A percentile compares a stretch with the other conserved stretches of the same genome.
phyloP scores from a whole-genome alignment of 225 moss, liverwort and hornwort genomes.

The Physcomitrium patens region DNA sequence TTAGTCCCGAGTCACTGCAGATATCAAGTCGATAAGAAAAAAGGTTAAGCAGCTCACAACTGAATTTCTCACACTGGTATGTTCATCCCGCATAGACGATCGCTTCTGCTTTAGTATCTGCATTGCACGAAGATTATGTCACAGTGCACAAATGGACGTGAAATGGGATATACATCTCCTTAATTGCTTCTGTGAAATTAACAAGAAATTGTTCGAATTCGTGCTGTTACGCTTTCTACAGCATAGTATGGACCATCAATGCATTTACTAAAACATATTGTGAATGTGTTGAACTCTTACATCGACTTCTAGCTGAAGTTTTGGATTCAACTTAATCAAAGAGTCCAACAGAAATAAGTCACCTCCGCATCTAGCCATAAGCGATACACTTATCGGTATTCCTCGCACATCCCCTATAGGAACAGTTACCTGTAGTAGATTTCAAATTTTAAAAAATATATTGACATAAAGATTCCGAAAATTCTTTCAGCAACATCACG shows the following conservation, averaged over 20 bases:
- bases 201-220: background rate
- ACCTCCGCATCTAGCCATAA: slow-evolving; percentile 58
- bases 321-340: slow-evolving; percentile 51
- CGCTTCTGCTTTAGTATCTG: slow-evolving; percentile 25
- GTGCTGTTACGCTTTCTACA: background rate
- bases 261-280: background rate
- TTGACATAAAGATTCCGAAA: slow-evolving; percentile 1
- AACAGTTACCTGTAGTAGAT: slow-evolving; percentile 40
- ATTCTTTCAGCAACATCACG: background rate
- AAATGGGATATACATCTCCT: background rate
- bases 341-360: slow-evolving; percentile 54
- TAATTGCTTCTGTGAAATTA: background rate
- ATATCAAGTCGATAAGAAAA: background rate
- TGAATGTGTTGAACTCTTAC: slow-evolving; percentile 32
- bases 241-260: background rate
- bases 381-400: slow-evolving; percentile 53
- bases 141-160: slow-evolving; percentile 7
- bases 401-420: slow-evolving; percentile 53
- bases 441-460: slow-evolving; percentile 4
- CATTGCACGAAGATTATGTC: background rate
- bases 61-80: slow-evolving; percentile 21
- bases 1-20: background rate
- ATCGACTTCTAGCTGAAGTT: slow-evolving; percentile 48
- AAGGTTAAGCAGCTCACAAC: slow-evolving; percentile 18
- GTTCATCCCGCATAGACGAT: slow-evolving; percentile 7